Evolutionary conservation across 2,329 filamentous ascomycete species (phyloP).

Genomic region (Macrophomina phaseolina): DNA sequence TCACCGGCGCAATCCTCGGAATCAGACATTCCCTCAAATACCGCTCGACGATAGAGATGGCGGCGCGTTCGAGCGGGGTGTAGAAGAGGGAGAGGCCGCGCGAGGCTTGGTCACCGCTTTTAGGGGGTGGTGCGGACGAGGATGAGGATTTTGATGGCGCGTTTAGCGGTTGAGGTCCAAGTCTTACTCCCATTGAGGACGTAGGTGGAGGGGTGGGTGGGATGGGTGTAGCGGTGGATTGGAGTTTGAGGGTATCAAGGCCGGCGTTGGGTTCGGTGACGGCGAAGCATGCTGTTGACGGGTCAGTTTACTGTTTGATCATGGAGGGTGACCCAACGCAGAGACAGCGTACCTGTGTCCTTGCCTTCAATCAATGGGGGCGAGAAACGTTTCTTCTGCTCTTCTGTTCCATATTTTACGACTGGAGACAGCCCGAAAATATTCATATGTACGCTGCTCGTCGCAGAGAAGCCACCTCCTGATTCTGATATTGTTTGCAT

Average conservation of each 20-base stretch:
- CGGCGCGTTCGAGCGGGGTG: slow-evolving; percentile 70
- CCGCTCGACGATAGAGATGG: slow-evolving; percentile 69
- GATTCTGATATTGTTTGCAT: slow-evolving; percentile 79
- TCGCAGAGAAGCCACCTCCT: slow-evolving; percentile 50
- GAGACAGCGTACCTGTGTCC: slow-evolving; percentile 37
- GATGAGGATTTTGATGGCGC: slow-evolving; percentile 81
- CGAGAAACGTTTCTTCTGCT: slow-evolving; percentile 50
- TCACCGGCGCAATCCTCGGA: slow-evolving; percentile 65
- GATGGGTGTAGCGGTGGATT: slow-evolving; percentile 63
- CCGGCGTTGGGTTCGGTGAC: slow-evolving; percentile 84
- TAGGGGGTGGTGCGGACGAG: slow-evolving; percentile 74
- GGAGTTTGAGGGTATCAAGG: slow-evolving; percentile 75
- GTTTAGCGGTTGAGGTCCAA: slow-evolving; percentile 86
- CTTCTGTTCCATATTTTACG: slow-evolving; percentile 51
- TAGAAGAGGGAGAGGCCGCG: slow-evolving; percentile 81
- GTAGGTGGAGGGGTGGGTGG: slow-evolving; percentile 64
- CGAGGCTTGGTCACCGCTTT: slow-evolving; percentile 70
- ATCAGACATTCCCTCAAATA: slow-evolving; percentile 65
- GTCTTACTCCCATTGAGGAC: slow-evolving; percentile 80
- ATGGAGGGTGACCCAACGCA: not conserved
- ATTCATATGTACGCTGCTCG: slow-evolving; percentile 55
- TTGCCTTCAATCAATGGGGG: slow-evolving; percentile 48
- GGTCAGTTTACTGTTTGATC: slow-evolving; percentile 63
- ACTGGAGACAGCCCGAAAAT: slow-evolving; percentile 55
- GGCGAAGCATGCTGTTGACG: slow-evolving; percentile 76